A percentile compares a stretch with the other conserved stretches of the same genome.
Evolutionary conservation across 2,329 filamentous ascomycete species (phyloP).

Genomic region (Ciborinia camelliae): DNA sequence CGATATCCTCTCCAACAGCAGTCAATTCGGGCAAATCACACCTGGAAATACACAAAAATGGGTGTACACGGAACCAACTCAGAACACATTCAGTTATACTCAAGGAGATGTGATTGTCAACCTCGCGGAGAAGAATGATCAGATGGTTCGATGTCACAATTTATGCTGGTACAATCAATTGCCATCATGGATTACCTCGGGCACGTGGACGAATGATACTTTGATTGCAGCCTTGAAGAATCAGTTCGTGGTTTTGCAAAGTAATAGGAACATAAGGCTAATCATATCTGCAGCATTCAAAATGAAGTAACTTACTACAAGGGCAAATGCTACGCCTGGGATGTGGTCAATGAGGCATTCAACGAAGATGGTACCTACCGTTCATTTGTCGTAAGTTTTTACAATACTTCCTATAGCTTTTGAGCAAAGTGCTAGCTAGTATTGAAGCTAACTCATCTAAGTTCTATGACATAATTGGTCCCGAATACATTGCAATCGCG

Average conservation of each 20-base stretch:
- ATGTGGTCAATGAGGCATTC: conserved; percentile 64
- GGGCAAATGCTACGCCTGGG: conserved; percentile 60
- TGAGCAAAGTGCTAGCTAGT: background rate
- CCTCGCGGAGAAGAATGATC: conserved; percentile 47
- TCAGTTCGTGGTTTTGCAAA: conserved; percentile 40
- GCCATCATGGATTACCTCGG: conserved; percentile 49
- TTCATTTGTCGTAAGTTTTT: conserved; percentile 47
- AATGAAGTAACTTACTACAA: conserved; percentile 58
- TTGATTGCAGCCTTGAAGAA: conserved; percentile 55
- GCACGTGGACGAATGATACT: conserved; percentile 56
- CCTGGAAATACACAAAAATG: conserved; percentile 64
- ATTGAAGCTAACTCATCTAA: background rate
- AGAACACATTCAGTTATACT: conserved; percentile 55
- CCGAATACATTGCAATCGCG: conserved; percentile 48
- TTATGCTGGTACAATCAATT: conserved; percentile 51
- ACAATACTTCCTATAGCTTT: conserved; percentile 41
- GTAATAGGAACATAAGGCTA: background rate
- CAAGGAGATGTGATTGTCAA: conserved; percentile 53
- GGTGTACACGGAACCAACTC: conserved; percentile 57
- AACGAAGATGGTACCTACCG: conserved; percentile 56
- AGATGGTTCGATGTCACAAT: conserved; percentile 61
- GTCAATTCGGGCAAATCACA: conserved; percentile 63
- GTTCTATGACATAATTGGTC: conserved; percentile 40
- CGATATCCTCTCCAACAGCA: conserved; percentile 50
- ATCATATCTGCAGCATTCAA: conserved; percentile 42